Percentiles rank a stretch among this genome's conserved stretches.
Conservation (phyloP, 306 rosid species). For the Castanopsis chinensis region DNA sequence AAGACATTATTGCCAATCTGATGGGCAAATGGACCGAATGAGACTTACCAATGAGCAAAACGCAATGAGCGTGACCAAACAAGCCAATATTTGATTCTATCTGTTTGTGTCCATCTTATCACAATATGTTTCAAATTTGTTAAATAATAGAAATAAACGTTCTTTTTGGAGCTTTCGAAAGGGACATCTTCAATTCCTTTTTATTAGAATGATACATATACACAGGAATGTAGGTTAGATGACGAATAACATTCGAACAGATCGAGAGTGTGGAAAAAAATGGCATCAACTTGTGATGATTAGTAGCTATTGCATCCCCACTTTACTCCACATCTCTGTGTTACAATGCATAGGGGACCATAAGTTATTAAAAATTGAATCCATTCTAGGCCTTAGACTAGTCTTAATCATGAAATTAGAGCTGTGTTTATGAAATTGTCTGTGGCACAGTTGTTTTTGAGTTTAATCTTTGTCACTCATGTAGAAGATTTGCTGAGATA, state of each 20-base stretch:
- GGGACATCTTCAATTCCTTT: conserved; percentile 19
- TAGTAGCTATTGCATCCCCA: conserved; percentile 42
- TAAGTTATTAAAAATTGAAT: conserved; percentile 4
- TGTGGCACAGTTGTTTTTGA: no score
- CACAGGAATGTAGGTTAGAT: conserved; percentile 31
- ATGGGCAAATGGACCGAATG: conserved; percentile 35
- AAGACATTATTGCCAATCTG: conserved; percentile 38
- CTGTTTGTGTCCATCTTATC: not conserved
- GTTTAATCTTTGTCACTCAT: no score
- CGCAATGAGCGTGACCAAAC: conserved; percentile 63
- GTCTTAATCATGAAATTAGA: not conserved
- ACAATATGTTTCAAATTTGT: not conserved
- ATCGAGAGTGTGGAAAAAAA: conserved; percentile 53
- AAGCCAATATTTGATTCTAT: not conserved
- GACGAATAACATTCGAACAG: conserved; percentile 42
- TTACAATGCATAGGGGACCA: conserved; percentile 41
- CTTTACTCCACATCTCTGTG: conserved; percentile 11
- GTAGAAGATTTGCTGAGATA: no score
- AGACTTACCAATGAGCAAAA: conserved; percentile 57
- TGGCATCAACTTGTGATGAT: conserved; percentile 70
- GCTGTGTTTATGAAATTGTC: no score
- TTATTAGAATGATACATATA: not conserved
- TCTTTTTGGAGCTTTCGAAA: conserved; percentile 34
- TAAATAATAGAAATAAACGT: not conserved
- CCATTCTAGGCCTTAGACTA: not conserved